Conservation (phyloP, 495 filamentous ascomycete genomes). For the Podospora sp. region DNA sequence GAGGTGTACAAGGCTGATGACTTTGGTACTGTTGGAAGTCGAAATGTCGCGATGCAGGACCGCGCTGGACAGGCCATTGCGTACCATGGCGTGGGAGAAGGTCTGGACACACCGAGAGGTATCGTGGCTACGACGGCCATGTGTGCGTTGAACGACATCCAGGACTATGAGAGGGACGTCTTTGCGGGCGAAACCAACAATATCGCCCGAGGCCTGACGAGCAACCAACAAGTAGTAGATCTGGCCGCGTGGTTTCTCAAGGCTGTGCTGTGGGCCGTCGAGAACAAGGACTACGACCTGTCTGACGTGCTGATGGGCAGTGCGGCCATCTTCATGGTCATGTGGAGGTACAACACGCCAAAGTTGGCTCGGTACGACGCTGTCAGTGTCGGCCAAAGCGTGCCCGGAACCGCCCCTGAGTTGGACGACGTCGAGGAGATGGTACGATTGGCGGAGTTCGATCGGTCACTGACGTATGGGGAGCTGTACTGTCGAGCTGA, state of each 20-base stretch:
- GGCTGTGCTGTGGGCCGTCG: neutral
- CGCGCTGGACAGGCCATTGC: neutral
- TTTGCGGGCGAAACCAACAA: conserved; percentile 4
- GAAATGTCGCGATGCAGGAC: conserved; percentile 6
- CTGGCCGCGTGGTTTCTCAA: neutral
- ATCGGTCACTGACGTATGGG: too few species aligned
- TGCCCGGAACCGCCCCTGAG: too few species aligned
- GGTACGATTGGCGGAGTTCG: too few species aligned
- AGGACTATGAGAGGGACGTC: conserved; percentile 7
- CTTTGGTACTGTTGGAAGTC: neutral
- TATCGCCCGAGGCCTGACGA: conserved; percentile 2
- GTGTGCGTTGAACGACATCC: conserved; percentile 7
- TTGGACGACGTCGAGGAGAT: too few species aligned
- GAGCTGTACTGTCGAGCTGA: too few species aligned
- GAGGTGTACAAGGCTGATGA: conserved; percentile 9
- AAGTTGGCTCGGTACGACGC: neutral
- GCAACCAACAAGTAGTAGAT: neutral
- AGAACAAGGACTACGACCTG: neutral
- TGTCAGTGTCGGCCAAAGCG: neutral
- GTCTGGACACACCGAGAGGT: neutral
- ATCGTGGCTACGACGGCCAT: neutral
- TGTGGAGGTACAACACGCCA: conserved; percentile 3
- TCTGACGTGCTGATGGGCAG: neutral
- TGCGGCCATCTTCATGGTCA: neutral
- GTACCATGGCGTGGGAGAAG: neutral